phyloP scores from a whole-genome alignment of 495 filamentous ascomycete species.

The Annulohypoxylon bovei region DNA sequence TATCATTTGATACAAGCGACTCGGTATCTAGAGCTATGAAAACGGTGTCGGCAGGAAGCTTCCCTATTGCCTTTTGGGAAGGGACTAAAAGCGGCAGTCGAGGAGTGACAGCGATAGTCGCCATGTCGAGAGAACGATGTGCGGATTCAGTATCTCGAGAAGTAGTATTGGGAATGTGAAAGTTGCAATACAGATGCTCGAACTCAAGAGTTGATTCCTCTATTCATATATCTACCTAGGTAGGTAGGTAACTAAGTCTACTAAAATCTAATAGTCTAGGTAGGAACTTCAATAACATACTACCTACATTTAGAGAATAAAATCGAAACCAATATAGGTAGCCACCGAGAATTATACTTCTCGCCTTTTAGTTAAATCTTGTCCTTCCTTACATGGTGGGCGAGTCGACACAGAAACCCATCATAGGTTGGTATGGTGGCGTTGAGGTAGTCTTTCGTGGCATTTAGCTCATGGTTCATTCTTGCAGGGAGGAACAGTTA shows the following conservation, averaged over 20 bases:
- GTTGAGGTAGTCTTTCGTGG: not conserved
- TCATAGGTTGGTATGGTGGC: not conserved
- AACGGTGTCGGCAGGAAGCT: not conserved
- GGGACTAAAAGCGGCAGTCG: not conserved
- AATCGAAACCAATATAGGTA: no score
- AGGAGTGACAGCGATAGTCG: not conserved
- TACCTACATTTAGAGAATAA: no score
- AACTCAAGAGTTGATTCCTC: no score
- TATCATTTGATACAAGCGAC: not conserved
- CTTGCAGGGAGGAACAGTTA: no score
- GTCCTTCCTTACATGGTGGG: no score
- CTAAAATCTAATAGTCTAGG: no score
- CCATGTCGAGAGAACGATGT: not conserved
- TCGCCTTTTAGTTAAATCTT: no score
- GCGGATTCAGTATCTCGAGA: not conserved
- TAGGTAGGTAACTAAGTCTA: no score
- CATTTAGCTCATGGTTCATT: not conserved
- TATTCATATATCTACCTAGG: no score
- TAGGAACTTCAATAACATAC: no score
- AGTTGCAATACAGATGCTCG: not conserved
- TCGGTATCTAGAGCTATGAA: conserved; percentile 11
- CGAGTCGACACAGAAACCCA: not conserved
- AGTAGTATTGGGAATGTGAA: not conserved
- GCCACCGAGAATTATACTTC: no score
- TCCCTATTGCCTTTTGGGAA: not conserved